Conservation (phyloP, 192 early-diverging fungal genomes). For the Mortierella alpina region DNA sequence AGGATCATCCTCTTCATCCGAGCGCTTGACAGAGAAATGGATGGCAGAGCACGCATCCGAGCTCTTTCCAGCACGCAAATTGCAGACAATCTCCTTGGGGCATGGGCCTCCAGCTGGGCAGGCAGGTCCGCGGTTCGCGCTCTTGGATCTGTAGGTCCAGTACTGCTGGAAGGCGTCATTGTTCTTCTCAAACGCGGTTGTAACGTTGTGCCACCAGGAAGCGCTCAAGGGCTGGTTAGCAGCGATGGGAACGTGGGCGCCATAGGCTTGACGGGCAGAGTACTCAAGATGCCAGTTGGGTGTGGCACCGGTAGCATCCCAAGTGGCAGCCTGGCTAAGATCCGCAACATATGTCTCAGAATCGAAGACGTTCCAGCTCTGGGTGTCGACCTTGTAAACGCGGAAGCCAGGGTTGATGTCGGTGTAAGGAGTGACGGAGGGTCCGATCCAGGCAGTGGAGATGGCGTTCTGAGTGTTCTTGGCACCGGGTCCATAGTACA, state of each 20-base stretch:
- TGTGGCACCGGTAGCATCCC: conserved; percentile 36
- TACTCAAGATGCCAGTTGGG: conserved; percentile 68
- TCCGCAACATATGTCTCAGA: conserved; percentile 65
- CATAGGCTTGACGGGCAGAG: conserved; percentile 58
- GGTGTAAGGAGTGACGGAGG: conserved; percentile 63
- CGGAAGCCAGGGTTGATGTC: conserved; percentile 67
- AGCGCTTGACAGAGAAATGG: conserved; percentile 27
- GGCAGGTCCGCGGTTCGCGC: conserved; percentile 28
- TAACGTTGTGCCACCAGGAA: conserved; percentile 67
- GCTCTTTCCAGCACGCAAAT: conserved; percentile 49
- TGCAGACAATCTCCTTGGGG: conserved; percentile 31
- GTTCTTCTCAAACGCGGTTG: conserved; percentile 52
- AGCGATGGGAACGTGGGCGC: conserved; percentile 33
- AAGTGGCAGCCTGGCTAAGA: conserved; percentile 53
- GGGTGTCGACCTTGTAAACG: conserved; percentile 65
- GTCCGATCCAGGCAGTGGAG: conserved; percentile 60
- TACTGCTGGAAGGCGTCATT: conserved; percentile 56
- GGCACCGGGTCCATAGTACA: conserved; percentile 57
- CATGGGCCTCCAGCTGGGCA: conserved; percentile 23
- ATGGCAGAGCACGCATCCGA: conserved; percentile 34
- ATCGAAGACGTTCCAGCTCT: conserved; percentile 66
- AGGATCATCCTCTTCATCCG: conserved; percentile 1
- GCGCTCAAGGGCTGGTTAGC: conserved; percentile 47
- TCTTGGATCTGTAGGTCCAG: conserved; percentile 54
- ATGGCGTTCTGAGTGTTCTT: conserved; percentile 55